A percentile compares a stretch with the other conserved stretches of the same genome.
Evolutionary conservation across 2,329 filamentous ascomycete genomes (phyloP).

Genomic region (Colletotrichum shisoi): DNA sequence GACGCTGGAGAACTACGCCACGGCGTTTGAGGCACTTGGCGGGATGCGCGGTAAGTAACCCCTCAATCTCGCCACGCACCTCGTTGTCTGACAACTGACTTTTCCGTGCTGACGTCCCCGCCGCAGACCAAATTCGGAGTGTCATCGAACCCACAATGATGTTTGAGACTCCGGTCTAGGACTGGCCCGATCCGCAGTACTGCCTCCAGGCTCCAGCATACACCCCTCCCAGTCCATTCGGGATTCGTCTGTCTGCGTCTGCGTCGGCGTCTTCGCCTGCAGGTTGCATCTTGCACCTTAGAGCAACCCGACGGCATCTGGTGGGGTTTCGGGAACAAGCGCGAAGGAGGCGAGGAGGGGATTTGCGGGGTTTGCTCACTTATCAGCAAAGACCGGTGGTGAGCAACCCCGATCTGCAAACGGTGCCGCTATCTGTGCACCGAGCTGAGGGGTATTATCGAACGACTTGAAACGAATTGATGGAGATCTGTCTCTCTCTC

Average conservation of each 20-base stretch:
- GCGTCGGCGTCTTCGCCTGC: not conserved
- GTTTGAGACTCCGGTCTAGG: constrained; percentile 35
- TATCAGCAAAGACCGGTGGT: constrained; percentile 35
- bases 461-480: constrained; percentile 32
- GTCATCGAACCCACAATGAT: constrained; percentile 42
- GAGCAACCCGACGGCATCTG: not conserved
- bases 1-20: constrained; percentile 55
- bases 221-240: constrained; percentile 2
- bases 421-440: constrained; percentile 8
- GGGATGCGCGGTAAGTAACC: constrained; percentile 54
- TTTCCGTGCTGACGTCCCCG: constrained; percentile 19
- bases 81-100: not conserved
- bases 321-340: constrained; percentile 22
- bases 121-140: constrained; percentile 43
- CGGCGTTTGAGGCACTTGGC: constrained; percentile 55
- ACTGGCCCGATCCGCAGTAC: constrained; percentile 18
- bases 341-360: not conserved
- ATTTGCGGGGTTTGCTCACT: constrained; percentile 35
- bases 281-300: not conserved
- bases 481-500: too few relatives aligned
- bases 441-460: constrained; percentile 20
- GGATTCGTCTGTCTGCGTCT: constrained; percentile 6
- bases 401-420: constrained; percentile 12
- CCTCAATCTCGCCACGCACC: constrained; percentile 2
- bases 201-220: constrained; percentile 3